Percentiles rank a stretch among this genome's conserved stretches.
Evolutionary conservation across 371 early-diverging fungal species (phyloP).

Genomic region (Saksenaea vasiformis): DNA sequence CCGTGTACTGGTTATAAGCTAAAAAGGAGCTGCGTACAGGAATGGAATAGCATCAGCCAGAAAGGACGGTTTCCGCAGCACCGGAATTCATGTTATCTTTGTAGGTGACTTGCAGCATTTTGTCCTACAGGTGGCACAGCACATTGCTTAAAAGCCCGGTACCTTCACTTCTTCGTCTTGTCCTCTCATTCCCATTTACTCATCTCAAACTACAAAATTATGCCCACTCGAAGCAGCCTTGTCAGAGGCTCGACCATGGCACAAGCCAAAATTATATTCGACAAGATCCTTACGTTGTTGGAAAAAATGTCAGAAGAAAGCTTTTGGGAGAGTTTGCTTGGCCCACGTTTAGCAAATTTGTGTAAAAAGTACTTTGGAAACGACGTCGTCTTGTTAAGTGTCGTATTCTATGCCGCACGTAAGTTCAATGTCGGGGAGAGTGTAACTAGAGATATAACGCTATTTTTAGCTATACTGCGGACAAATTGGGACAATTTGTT

Average conservation of each 20-base stretch:
- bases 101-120: no score
- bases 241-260: conserved; percentile 1
- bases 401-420: conserved; percentile 35
- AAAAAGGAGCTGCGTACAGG: no score
- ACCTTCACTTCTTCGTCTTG: not conserved
- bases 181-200: not conserved
- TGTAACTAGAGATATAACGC: not conserved
- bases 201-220: not conserved
- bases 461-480: conserved; percentile 29
- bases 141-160: not conserved
- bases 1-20: no score
- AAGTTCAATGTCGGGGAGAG: not conserved
- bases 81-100: no score
- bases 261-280: conserved; percentile 10
- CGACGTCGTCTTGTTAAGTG: conserved; percentile 36
- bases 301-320: conserved; percentile 33
- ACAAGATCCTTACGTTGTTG: conserved; percentile 25
- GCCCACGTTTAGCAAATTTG: conserved; percentile 30
- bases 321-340: conserved; percentile 33
- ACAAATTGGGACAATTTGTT: conserved; percentile 29
- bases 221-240: not conserved
- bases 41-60: no score
- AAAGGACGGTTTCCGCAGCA: no score
- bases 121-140: not conserved
- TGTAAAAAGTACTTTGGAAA: conserved; percentile 43